Base-by-base conservation (phyloP, 1,284 basidiomycete genomes). In the Pascua sp. region DNA sequence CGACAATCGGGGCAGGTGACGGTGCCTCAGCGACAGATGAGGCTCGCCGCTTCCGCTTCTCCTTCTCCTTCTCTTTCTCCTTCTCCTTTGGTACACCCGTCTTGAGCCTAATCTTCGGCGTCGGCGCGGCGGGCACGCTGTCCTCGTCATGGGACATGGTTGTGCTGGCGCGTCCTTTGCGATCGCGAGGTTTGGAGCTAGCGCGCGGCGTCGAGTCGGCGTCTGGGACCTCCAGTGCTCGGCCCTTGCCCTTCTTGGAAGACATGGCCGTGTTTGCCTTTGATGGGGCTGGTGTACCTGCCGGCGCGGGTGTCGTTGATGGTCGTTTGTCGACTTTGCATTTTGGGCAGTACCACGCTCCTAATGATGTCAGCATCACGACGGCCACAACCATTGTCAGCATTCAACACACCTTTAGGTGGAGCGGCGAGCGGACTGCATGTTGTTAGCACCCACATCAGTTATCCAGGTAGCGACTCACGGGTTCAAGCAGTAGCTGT, bases 401-500 rank as follows among this genome's bases (percentile, higher is more conserved):
- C 24, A 32, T 32, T 32, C 24, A 32, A 32, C 71, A 80, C 81
- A 63, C 89, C 91, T 44, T 84, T 82, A 0, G 91, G 91, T 16
- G 85, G 80, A 61, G 84, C 80, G 53, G 81, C 79, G 15, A 92
- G 78, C 2, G 87, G 85, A 42, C 72, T 76, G 50, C 15, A 32
- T 32, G 9, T 13, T 1, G 43, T 58, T 37, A 58, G 57, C 49
- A 37, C 2, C 2, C 5, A 7, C 49, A 32, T 44, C 4, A 32
- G 7, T 7, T 32, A 32, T 32, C 24, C 24, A 7, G 24, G 24
- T 3, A 47, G 11, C 10, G 2, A 80, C 76, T 41, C 73, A 79
- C 66, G 92, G 91, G 16, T 81, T 72, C 49, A 97, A 81, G 76
- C 94, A 97, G 67, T 89, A 85, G 79, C 87, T 86, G 75, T 98